Evolutionary conservation across 2,329 filamentous ascomycete species (phyloP), one percentile per base, ranked within the genome.

Genomic region (Botrytis aclada): DNA sequence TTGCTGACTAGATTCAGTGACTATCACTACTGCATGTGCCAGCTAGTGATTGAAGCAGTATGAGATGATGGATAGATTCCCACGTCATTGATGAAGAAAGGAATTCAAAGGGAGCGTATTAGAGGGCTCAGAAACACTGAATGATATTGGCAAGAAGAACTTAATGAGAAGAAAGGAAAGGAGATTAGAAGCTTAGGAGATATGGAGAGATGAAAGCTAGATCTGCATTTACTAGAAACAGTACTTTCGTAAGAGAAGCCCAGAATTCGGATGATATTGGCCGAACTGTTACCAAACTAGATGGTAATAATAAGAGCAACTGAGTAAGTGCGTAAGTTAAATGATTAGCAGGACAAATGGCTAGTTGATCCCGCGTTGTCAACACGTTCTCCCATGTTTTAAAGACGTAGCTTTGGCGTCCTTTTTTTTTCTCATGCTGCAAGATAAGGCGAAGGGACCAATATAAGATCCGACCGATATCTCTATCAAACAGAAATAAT

Each of bases 31-130:
- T 76, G 71, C 76, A 75, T 47, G 75, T 73, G 43, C 78, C 77
- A 61, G 78, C 79, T 54, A 79, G 74, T 71, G 77, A 78, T 76
- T 77, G 78, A 75, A 80, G 75, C 63, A 80, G 77, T 69, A 80
- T 75, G 69, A 80, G 78, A 72, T 79, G 72, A 70, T 77, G 72
- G 56, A 74, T 76, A 29, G 54, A 76, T 76, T 78, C 76, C 54
- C 74, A 45, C 76, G 78, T 79, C 78, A 80, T 80, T 79, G 76
- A 75, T 79, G 76, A 76, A 73, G 73, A 74, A 76, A 73, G 47
- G 32, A 29, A 64, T 22, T 51, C 29, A 43, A 60, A 32, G 56
- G 54, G 22, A 69, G 37, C 39, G 39, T 69, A 56, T 20, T 18
- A 32, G 34, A 56, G 3, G 34, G 22, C 41, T 67, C 34, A 67